phyloP scores from a whole-genome alignment of 2,329 filamentous ascomycete genomes.

The Thelonectria olida region DNA sequence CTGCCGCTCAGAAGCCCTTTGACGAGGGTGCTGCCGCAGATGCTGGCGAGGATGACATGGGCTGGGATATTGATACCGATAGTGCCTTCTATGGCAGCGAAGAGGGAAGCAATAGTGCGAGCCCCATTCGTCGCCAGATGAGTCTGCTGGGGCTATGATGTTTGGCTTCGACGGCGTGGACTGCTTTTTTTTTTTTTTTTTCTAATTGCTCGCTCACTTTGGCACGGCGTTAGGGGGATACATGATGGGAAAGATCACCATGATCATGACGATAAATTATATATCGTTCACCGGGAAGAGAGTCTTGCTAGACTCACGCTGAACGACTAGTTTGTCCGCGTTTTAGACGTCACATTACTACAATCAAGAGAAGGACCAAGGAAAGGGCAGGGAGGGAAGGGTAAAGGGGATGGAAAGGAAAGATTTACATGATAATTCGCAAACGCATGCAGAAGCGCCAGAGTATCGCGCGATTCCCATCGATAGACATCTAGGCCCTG shows the following conservation, averaged over 20 bases:
- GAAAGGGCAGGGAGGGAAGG: background rate
- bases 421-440: background rate
- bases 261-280: background rate
- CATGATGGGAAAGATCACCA: slow-evolving; percentile 7
- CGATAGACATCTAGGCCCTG: background rate
- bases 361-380: background rate
- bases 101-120: slow-evolving; percentile 73
- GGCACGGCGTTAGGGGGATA: slow-evolving; percentile 37
- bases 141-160: slow-evolving; percentile 66
- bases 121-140: slow-evolving; percentile 77
- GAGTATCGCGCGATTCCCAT: background rate
- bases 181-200: background rate
- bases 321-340: slow-evolving; percentile 12
- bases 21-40: slow-evolving; percentile 56
- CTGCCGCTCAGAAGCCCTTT: slow-evolving; percentile 92
- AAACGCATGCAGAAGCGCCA: background rate
- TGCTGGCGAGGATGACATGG: slow-evolving; percentile 58
- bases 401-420: background rate
- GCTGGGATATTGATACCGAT: slow-evolving; percentile 97
- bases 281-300: background rate
- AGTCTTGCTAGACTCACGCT: too few relatives aligned
- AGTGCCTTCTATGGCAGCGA: slow-evolving; percentile 76
- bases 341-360: slow-evolving; percentile 14
- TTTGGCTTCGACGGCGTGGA: background rate
- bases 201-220: background rate